Base-by-base conservation (phyloP, 805 yeast genomes). In the Candida montana region DNA sequence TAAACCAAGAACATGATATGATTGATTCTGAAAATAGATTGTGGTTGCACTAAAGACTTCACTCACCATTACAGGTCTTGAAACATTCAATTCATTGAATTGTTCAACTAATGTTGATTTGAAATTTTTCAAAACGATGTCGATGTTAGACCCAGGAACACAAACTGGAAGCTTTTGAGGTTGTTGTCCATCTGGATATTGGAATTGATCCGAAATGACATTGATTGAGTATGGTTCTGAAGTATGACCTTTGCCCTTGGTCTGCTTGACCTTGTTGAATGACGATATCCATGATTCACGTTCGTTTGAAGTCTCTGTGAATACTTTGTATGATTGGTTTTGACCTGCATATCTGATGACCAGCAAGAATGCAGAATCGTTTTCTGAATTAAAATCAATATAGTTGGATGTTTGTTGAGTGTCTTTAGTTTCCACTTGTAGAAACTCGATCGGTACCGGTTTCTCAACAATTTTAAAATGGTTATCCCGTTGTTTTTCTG, bases 391-490 rank as follows among this genome's bases (percentile, higher is more conserved):
- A 13, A 27, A 15, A 1, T 29, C 33, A n/a, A 40, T 31, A 9
- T 39, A 17, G 17, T 10, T n/a, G 43, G 46, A 17, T 24, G 21
- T 7, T 38, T 33, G 31, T 7, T 23, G 23, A 23, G 45, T 33
- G 39, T 64, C 71, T 53, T 64, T 72, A 0, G 67, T 63, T 55
- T 77, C 83, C 13, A 78, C 61, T 40, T 75, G 67, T 32, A 81
- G 54, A 46, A 75, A 77, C 50, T 76, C 83, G 20, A 78, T 66
- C 0, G 84, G 81, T 9, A 80, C 74, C 1, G 87, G 86, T 33
- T 67, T 68, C 50, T 79, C 86, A 10, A 67, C 55, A 0, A 80
- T 69, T 48, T 69, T 69, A 35, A 56, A 69, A 15, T 50, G 52
- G 29, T 52, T 61, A 34, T 70, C 73, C 8, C 67, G 65, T 3